Conservation (phyloP, 1,284 basidiomycete genomes). For the Inonotus hispidus region DNA sequence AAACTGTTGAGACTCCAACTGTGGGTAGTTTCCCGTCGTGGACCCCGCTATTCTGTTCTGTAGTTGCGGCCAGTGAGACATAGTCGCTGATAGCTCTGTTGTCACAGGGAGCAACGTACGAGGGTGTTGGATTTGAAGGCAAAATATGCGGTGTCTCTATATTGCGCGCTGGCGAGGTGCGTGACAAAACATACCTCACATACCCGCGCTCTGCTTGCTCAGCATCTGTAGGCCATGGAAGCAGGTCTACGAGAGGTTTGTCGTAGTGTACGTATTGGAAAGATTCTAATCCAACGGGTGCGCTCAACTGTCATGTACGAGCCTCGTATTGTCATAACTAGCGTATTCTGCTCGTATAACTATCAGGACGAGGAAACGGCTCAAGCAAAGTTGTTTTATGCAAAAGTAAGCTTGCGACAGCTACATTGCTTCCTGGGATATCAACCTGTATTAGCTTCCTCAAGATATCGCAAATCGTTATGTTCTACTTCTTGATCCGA, state of each 20-base stretch:
- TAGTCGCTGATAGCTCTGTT: not conserved
- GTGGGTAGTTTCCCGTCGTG: constrained; percentile 36
- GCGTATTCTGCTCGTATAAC: constrained; percentile 3
- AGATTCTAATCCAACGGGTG: constrained; percentile 92
- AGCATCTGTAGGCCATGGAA: constrained; percentile 73
- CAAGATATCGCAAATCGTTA: constrained; percentile 90
- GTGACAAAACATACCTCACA: constrained; percentile 19
- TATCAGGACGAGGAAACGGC: constrained; percentile 86
- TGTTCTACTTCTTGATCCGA: constrained; percentile 93
- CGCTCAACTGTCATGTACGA: constrained; percentile 21
- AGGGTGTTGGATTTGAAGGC: constrained; percentile 89
- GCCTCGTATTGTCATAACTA: not conserved
- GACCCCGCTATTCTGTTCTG: not conserved
- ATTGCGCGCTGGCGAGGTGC: constrained; percentile 78
- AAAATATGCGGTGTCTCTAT: constrained; percentile 95
- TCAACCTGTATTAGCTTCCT: constrained; percentile 62
- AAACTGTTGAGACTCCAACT: constrained; percentile 77
- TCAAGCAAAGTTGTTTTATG: constrained; percentile 85
- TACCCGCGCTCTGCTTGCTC: not conserved
- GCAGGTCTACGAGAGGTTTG: constrained; percentile 92
- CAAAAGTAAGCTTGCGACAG: constrained; percentile 48
- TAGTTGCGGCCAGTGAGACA: not conserved
- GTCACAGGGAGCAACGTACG: constrained; percentile 68
- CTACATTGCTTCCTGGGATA: constrained; percentile 19
- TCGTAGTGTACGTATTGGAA: constrained; percentile 85